Percentiles rank a stretch among this genome's conserved stretches.
These are phyloP conservation scores for Phycomyces nitens DNA, from an alignment of 192 early-diverging fungal species.

Conservation along the genomic window DNA sequence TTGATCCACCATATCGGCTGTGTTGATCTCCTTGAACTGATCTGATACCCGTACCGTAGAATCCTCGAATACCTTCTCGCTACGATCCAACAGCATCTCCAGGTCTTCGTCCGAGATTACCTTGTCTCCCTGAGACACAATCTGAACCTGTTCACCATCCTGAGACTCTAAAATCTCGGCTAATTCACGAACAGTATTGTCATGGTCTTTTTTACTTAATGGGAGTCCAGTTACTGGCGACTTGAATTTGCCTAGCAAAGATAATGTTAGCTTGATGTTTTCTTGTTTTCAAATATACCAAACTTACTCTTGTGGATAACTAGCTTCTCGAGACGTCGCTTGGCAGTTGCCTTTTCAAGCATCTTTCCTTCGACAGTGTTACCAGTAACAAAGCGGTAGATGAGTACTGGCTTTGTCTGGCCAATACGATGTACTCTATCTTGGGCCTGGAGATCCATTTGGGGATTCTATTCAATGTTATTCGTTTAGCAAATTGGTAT, in stretches of 20 bases:
- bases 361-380: conserved; percentile 86
- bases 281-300: background rate
- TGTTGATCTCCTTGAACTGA: conserved; percentile 45
- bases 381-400: conserved; percentile 84
- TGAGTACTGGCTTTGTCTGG: conserved; percentile 85
- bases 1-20: conserved; percentile 39
- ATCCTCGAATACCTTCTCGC: conserved; percentile 40
- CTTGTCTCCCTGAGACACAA: conserved; percentile 51
- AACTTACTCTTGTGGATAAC: conserved; percentile 84
- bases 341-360: conserved; percentile 73
- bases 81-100: conserved; percentile 53
- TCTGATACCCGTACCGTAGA: conserved; percentile 24
- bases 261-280: conserved; percentile 3
- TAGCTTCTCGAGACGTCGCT: conserved; percentile 87
- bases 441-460: conserved; percentile 95
- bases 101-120: conserved; percentile 58
- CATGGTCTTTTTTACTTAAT: conserved; percentile 26
- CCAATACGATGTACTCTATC: conserved; percentile 97
- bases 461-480: conserved; percentile 95
- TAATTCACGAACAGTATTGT: conserved; percentile 60
- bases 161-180: conserved; percentile 70
- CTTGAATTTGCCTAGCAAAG: conserved; percentile 57
- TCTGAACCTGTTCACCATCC: conserved; percentile 63
- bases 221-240: conserved; percentile 30
- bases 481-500: no score